Conservation (phyloP, 2,329 filamentous ascomycete species). For the Botryotinia convoluta region DNA sequence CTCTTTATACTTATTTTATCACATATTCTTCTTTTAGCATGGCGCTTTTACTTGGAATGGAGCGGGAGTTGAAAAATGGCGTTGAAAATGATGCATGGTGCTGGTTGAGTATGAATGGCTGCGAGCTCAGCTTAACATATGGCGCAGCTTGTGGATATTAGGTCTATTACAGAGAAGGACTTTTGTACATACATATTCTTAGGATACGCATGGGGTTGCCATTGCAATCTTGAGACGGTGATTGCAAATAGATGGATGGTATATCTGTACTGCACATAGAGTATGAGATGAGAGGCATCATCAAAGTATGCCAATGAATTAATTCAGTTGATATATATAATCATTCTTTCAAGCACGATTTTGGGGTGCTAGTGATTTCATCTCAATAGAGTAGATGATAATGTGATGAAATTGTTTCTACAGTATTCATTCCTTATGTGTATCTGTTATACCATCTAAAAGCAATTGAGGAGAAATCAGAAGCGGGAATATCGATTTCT, state of each 20-base stretch:
- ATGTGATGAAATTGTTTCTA: neutral
- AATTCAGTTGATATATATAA: neutral
- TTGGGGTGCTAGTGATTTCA: neutral
- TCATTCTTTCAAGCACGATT: neutral
- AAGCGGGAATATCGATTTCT: neutral
- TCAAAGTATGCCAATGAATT: neutral
- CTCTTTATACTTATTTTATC: neutral
- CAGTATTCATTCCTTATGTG: neutral
- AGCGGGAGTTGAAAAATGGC: neutral
- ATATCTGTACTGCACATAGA: neutral
- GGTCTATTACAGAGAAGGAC: neutral
- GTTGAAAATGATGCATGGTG: neutral
- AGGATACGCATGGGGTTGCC: neutral
- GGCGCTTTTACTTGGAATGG: conserved; percentile 10
- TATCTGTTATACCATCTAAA: neutral
- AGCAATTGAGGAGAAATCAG: neutral
- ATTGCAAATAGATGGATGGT: neutral
- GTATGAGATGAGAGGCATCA: neutral
- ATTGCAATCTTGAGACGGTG: neutral
- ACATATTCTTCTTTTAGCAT: conserved; percentile 16
- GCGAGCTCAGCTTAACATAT: neutral
- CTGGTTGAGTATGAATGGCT: neutral
- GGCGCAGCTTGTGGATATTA: neutral
- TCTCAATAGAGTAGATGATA: neutral
- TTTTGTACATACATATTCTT: neutral